Base-by-base conservation (phyloP, 345 rosid species). In the Brassica incana region DNA sequence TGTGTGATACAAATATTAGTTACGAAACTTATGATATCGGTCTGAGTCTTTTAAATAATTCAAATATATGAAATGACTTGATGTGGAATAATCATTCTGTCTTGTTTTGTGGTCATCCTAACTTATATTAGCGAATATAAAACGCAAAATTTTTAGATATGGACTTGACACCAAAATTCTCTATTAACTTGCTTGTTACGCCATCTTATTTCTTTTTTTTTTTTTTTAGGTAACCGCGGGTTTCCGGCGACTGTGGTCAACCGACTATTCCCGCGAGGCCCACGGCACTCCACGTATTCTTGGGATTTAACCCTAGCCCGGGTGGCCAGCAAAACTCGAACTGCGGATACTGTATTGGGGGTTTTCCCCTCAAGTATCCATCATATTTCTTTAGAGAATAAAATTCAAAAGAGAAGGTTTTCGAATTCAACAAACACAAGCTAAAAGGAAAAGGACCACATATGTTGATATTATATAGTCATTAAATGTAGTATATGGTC, bases 401-500 rank as follows among this genome's bases (percentile, higher is more conserved):
- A 60, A 77, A 50, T 66, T 65, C 54, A 29, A 70, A 63, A 35
- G 58, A 64, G 71, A 71, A 63, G 30, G 32, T 40, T 48, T n/a
- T 45, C 6, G 71, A 63, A 54, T 54, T 65, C 72, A 27, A 65
- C 9, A 52, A 27, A 5, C 73, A 65, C 5, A 72, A 56, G 67
- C 62, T 66, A 65, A 65, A 63, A 65, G 67, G 15, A 25, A 35
- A 36, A 77, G 23, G 43, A 52, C 48, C 76, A 72, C 76, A 56
- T 8, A 69, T 62, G 48, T 36, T 66, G 40, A 38, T 67, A 70
- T 71, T 35, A 50, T 32, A 69, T 27, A 6, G 40, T 64, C 43
- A 35, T 52, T 71, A 77, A 77, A 52, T 27, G 54, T 64, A 63
- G 45, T 11, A 6, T 52, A 64, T 71, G 71, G 71, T 71, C 58